Evolutionary conservation across 805 yeast genomes (phyloP).

Genomic region (Cyberlindnera amylophila): DNA sequence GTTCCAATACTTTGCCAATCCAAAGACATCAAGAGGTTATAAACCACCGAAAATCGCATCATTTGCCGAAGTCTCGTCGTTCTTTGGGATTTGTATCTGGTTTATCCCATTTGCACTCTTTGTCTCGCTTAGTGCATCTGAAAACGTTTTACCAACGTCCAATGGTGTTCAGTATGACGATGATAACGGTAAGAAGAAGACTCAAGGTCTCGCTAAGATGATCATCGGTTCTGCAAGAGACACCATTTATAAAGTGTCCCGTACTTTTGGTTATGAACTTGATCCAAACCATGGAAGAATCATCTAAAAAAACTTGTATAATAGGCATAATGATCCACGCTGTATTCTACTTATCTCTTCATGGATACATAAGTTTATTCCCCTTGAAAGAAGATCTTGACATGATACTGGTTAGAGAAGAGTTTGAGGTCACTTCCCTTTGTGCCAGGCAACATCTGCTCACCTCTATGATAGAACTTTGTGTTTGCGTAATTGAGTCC

Average conservation of each 20-base stretch:
- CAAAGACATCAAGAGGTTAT: slow-evolving; percentile 54
- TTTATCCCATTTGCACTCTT: slow-evolving; percentile 88
- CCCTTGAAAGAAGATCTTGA: no score
- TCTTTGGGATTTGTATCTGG: slow-evolving; percentile 93
- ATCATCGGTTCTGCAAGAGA: slow-evolving; percentile 53
- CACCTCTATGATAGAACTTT: no score
- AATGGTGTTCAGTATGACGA: slow-evolving; percentile 29
- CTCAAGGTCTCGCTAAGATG: slow-evolving; percentile 67
- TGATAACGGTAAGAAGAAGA: slow-evolving; percentile 35
- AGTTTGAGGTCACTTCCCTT: no score
- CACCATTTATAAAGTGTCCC: slow-evolving; percentile 40
- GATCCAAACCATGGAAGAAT: slow-evolving; percentile 53
- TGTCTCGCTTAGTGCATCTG: slow-evolving; percentile 88
- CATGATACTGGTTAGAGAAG: no score
- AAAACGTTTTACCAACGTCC: slow-evolving; percentile 69
- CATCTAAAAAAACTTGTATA: slow-evolving; percentile 24
- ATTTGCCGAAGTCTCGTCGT: slow-evolving; percentile 89
- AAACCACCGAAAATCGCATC: slow-evolving; percentile 67
- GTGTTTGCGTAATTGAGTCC: no score
- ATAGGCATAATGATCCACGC: no score
- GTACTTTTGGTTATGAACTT: slow-evolving; percentile 61
- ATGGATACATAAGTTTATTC: no score
- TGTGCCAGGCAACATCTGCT: no score
- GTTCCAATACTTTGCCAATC: slow-evolving; percentile 75
- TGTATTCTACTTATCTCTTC: no score